These are phyloP conservation scores for Pyracantha coccinea DNA, from an alignment of 331 rosid genomes.

Conservation along the genomic window DNA sequence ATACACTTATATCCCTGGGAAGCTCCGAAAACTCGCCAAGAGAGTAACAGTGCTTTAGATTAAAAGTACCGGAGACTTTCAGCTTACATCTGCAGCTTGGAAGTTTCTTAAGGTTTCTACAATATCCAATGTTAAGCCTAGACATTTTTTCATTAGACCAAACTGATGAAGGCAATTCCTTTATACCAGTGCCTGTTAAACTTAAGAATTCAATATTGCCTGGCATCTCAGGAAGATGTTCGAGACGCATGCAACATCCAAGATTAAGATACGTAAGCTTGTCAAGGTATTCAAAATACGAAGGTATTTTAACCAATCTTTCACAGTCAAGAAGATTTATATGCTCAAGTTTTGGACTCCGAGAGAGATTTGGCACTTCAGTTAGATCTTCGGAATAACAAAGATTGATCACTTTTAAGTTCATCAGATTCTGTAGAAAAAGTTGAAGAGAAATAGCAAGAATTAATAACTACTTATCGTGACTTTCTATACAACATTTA, in stretches of 20 bases:
- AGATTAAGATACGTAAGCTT: background rate
- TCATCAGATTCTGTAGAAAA: too few species aligned
- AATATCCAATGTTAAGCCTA: background rate
- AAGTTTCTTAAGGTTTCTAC: background rate
- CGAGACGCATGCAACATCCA: rapidly evolving
- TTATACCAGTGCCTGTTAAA: background rate
- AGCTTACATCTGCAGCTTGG: background rate
- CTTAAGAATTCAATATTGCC: background rate
- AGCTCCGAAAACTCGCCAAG: too few species aligned
- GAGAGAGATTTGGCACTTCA: too few species aligned
- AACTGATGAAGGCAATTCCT: background rate
- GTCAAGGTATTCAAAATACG: background rate
- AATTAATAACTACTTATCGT: too few species aligned
- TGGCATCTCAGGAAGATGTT: background rate
- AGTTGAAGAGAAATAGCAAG: too few species aligned
- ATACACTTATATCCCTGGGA: too few species aligned
- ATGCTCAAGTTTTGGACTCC: background rate
- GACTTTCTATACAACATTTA: too few species aligned
- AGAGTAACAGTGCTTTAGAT: background rate
- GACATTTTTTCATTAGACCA: background rate
- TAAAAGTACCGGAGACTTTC: background rate
- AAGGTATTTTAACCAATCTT: background rate
- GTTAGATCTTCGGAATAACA: too few species aligned
- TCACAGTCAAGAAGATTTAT: background rate
- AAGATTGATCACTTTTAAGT: too few species aligned